Evolutionary conservation across 1,139 yeast species (phyloP).

Genomic region (Candida labiduridarum): DNA sequence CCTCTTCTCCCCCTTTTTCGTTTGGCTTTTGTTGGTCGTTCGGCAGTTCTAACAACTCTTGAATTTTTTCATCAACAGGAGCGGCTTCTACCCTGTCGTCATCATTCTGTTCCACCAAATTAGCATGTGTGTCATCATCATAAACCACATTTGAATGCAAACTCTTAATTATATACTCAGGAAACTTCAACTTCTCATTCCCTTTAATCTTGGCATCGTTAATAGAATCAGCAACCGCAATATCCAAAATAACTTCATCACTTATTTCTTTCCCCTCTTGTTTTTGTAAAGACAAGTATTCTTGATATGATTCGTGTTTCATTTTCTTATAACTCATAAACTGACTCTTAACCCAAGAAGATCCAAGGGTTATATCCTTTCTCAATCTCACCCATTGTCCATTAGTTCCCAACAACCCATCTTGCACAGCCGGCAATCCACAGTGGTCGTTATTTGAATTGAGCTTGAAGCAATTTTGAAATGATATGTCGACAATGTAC

Average conservation of each 20-base stretch:
- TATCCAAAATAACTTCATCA: slow-evolving; percentile 38
- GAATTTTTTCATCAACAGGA: slow-evolving; percentile 20
- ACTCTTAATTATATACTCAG: slow-evolving; percentile 31
- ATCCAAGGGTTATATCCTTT: slow-evolving; percentile 41
- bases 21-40: slow-evolving; percentile 15
- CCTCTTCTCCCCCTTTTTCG: slow-evolving; percentile 18
- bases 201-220: slow-evolving; percentile 34
- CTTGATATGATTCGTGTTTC: slow-evolving; percentile 15
- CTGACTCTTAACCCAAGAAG: slow-evolving; percentile 33
- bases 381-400: slow-evolving; percentile 35
- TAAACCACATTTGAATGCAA: slow-evolving; percentile 29
- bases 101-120: slow-evolving; percentile 17
- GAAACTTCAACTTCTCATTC: slow-evolving; percentile 32
- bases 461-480: slow-evolving; percentile 33
- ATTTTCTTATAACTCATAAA: slow-evolving; percentile 37
- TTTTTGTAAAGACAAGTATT: slow-evolving; percentile 6
- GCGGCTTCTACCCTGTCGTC: slow-evolving; percentile 8
- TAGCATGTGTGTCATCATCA: slow-evolving; percentile 31
- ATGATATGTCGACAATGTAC: slow-evolving; percentile 38
- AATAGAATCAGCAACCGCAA: slow-evolving; percentile 34
- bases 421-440: slow-evolving; percentile 31
- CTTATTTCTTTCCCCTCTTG: slow-evolving; percentile 10
- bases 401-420: slow-evolving; percentile 37
- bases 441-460: slow-evolving; percentile 29
- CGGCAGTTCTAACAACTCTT: slow-evolving; percentile 21